phyloP scores from a whole-genome alignment of 371 early-diverging fungal species.

The Capillidium heterosporum region DNA sequence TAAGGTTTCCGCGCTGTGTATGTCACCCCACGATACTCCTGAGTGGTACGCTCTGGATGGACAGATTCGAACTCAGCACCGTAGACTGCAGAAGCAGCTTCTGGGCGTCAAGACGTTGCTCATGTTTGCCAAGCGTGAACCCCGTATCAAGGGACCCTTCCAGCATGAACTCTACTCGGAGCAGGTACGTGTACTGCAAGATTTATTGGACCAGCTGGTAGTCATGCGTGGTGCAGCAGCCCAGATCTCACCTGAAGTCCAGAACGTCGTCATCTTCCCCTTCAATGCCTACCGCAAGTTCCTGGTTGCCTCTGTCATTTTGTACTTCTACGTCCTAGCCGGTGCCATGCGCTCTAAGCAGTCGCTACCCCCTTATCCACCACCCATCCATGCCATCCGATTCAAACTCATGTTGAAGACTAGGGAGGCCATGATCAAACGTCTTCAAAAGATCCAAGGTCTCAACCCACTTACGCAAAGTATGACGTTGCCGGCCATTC shows the following conservation, averaged over 20 bases:
- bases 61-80: not conserved
- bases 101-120: conserved; percentile 1
- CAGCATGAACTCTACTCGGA: conserved; percentile 29
- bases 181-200: conserved; percentile 28
- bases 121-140: conserved; percentile 15
- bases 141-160: conserved; percentile 33
- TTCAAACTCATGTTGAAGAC: conserved; percentile 3
- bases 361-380: conserved; percentile 22
- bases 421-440: not conserved
- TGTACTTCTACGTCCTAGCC: conserved; percentile 20
- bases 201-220: conserved; percentile 29
- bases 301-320: conserved; percentile 27
- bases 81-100: not conserved
- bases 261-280: conserved; percentile 13
- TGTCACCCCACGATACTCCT: conserved; percentile 10
- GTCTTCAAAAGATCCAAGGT: not conserved
- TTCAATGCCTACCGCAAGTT: conserved; percentile 24
- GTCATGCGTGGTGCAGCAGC: conserved; percentile 27
- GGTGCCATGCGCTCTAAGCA: conserved; percentile 22
- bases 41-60: conserved; percentile 5
- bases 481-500: not conserved
- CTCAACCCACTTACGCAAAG: not conserved
- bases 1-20: conserved; percentile 9
- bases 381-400: conserved; percentile 6
- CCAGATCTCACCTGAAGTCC: conserved; percentile 23